A percentile compares a stretch with the other conserved stretches of the same genome.
Conservation (phyloP, 208 protist genomes). For the Blechomonas ayalai region DNA sequence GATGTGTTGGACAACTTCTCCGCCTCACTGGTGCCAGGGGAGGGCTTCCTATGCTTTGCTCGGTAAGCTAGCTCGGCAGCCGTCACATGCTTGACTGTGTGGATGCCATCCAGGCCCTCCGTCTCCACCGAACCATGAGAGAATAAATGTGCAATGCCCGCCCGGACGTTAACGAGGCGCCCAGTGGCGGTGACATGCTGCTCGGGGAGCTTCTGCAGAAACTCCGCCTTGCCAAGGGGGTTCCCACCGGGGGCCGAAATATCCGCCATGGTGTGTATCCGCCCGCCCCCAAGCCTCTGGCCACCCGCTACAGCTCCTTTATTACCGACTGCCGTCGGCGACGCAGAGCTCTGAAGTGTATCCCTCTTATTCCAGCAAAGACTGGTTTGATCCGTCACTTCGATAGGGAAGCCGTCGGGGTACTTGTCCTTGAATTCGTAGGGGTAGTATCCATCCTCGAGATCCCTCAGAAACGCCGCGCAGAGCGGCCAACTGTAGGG, state of each 20-base stretch:
- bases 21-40: not conserved
- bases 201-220: slow-evolving; percentile 59
- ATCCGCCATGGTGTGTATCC: slow-evolving; percentile 21
- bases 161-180: slow-evolving; percentile 61
- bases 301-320: slow-evolving; percentile 8
- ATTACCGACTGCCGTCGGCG: not conserved
- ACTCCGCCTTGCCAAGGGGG: slow-evolving; percentile 28
- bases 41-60: not conserved
- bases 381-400: slow-evolving; percentile 56
- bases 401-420: slow-evolving; percentile 87
- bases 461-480: slow-evolving; percentile 82
- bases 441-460: slow-evolving; percentile 91
- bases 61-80: slow-evolving; percentile 29
- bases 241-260: slow-evolving; percentile 8
- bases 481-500: slow-evolving; percentile 85
- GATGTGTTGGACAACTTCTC: not conserved
- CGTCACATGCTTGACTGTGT: slow-evolving; percentile 36
- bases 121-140: not conserved
- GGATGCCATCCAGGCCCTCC: not conserved
- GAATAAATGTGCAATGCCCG: slow-evolving; percentile 36
- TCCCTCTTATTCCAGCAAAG: not conserved
- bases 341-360: not conserved
- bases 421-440: slow-evolving; percentile 92
- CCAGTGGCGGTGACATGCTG: slow-evolving; percentile 59
- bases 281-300: slow-evolving; percentile 16